Evolutionary conservation across 2,329 filamentous ascomycete species (phyloP).

Genomic region (Ascochyta rabiei): DNA sequence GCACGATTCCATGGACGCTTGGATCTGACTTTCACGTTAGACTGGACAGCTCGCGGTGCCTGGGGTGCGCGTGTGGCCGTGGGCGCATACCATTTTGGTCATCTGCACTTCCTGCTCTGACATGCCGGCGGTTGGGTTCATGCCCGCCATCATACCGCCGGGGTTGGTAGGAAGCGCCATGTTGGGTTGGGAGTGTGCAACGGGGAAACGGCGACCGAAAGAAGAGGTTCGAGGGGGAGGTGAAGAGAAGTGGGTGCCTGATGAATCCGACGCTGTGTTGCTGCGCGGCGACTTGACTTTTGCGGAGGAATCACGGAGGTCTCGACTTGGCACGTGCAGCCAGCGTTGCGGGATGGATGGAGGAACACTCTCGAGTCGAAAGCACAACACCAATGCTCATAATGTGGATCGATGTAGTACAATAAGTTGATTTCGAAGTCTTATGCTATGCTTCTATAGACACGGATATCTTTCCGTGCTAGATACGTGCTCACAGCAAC

Average conservation of each 20-base stretch:
- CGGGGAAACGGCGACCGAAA: neutral
- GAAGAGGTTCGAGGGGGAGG: neutral
- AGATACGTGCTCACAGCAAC: constrained; percentile 15
- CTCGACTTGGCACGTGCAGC: constrained; percentile 23
- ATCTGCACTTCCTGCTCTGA: constrained; percentile 55
- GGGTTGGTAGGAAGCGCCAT: constrained; percentile 44
- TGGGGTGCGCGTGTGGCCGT: neutral
- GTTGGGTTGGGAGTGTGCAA: neutral
- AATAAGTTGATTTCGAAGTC: neutral
- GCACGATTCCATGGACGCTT: constrained; percentile 89
- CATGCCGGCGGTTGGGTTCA: constrained; percentile 47
- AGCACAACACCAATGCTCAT: neutral
- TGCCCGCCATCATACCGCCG: constrained; percentile 30
- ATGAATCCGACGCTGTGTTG: constrained; percentile 1
- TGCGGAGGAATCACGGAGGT: constrained; percentile 45
- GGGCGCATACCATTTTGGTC: constrained; percentile 52
- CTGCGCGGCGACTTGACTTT: constrained; percentile 30
- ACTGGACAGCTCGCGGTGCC: neutral
- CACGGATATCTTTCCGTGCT: constrained; percentile 14
- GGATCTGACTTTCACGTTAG: constrained; percentile 63
- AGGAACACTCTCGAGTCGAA: neutral
- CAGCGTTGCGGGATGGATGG: neutral
- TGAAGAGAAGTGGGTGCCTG: neutral
- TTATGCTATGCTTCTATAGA: constrained; percentile 16
- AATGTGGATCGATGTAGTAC: neutral